Base-by-base conservation (phyloP, 2,329 filamentous ascomycete genomes). In the Trichoderma semiorbis region DNA sequence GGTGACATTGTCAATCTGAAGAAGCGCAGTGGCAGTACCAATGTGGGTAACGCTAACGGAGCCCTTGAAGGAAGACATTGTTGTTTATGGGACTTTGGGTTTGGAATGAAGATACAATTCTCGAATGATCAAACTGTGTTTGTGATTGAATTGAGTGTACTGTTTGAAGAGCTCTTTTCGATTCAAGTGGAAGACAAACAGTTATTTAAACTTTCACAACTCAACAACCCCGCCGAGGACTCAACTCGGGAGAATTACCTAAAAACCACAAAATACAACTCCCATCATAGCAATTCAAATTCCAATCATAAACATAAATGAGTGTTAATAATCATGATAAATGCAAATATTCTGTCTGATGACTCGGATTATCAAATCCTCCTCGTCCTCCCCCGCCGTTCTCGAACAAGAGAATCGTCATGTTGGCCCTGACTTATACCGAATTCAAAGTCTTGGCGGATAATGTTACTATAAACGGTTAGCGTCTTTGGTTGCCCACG, bases 11-110 rank as follows among this genome's bases (percentile, higher is more conserved):
- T 83, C 76, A 53, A 86, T 80, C 2, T 83, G 76, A 12, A 87
- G 72, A 62, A 87, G 81, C n/a, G 84, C 83, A 0, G 84, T 86
- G 4, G 85, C 85, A 1, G 85, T 86, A 16, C 82, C 83, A 65
- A 87, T 83, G 72, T 84, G 81, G 30, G 83, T 86, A 63, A 86
- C 78, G 6, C 69, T 79, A 32, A 84, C 47, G 30, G 69, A 70
- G 36, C 65, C 73, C 39, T 70, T 69, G 69, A 78, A 76, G 58
- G 39, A 64, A 30, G 57, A 67, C 72, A 72, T 71, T 62, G 10
- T 39, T 32, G 14, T 3, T 53, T 10, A 16, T 10, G 26, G 32
- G 5, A 34, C 16, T 28, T 14, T 26, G 34, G 34, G 3, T 10
- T 64, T 21, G 2, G 39, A 1, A 8, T 5, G 1, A n/a, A 21